Evolutionary conservation across 139 green algal genomes (phyloP), one percentile per base, ranked within the genome.

Genomic region (Chlamydomonas urium): DNA sequence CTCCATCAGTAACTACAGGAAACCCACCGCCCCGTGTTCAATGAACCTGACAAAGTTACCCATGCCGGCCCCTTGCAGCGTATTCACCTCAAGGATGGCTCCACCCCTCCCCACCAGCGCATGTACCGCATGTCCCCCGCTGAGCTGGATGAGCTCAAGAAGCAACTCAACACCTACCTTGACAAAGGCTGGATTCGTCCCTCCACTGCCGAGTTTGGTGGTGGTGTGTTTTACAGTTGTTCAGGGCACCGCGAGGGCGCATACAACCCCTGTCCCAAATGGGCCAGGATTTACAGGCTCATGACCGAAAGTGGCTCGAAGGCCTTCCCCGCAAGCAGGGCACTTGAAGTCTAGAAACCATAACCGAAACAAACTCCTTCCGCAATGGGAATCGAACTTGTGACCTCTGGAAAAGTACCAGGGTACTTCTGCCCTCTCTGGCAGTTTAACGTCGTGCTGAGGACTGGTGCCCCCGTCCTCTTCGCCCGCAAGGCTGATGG

Each of bases 401-500:
- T n/a, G n/a, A n/a, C n/a, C n/a, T n/a, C n/a, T n/a, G n/a, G n/a
- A n/a, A n/a, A n/a, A n/a, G n/a, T n/a, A n/a, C n/a, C n/a, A n/a
- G n/a, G n/a, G n/a, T n/a, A n/a, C n/a, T n/a, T n/a, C n/a, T n/a
- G n/a, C n/a, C n/a, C n/a, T n/a, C n/a, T n/a, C n/a, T n/a, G n/a
- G n/a, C n/a, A n/a, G n/a, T n/a, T n/a, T n/a, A n/a, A 63, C n/a
- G 6, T 63, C 53, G 24, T 63, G 53, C n/a, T 31, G 53, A 74
- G 65, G 19, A 33, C 1, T 2, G 80, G 73, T 31, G 75, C 81
- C 28, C 75, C 81, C 1, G 65, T 90, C 3, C 70, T 93, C 0
- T 91, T 91, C 78, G 83, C 79, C 2, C 57, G 53, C 0, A 90
- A 92, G 75, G 78, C 86, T 59, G 76, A 87, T 66, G 78, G 79